phyloP scores from a whole-genome alignment of 805 yeast species.

The Candida loeiensis region DNA sequence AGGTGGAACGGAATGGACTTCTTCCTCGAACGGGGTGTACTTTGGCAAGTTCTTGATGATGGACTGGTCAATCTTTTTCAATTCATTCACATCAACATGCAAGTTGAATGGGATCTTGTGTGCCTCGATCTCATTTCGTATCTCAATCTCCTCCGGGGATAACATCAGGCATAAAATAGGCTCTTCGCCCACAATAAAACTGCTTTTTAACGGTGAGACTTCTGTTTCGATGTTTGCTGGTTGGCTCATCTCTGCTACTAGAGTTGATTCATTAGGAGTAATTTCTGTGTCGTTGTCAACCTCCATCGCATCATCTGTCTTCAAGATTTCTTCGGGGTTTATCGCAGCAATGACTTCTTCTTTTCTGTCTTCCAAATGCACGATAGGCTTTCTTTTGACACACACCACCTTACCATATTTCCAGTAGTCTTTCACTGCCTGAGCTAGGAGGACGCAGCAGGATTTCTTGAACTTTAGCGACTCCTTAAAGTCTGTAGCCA shows the following conservation, averaged over 20 bases:
- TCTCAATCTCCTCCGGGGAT: slow-evolving; percentile 5
- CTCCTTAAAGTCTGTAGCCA: slow-evolving; percentile 74
- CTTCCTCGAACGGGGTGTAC: slow-evolving; percentile 46
- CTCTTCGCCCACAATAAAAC: too few species aligned
- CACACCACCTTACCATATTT: slow-evolving; percentile 63
- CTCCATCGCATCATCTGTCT: not conserved
- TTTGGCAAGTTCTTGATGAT: slow-evolving; percentile 47
- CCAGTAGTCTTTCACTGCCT: slow-evolving; percentile 78
- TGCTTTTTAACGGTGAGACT: too few species aligned
- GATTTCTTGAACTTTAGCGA: slow-evolving; percentile 66
- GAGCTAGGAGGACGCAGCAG: slow-evolving; percentile 65
- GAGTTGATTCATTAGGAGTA: not conserved
- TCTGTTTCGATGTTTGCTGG: too few species aligned
- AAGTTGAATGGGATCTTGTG: slow-evolving; percentile 42
- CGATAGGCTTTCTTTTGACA: slow-evolving; percentile 49
- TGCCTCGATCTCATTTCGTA: slow-evolving; percentile 5
- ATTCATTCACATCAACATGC: slow-evolving; percentile 37
- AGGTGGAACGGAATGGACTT: slow-evolving; percentile 8
- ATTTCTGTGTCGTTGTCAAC: not conserved
- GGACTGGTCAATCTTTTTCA: slow-evolving; percentile 45
- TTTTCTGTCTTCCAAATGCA: slow-evolving; percentile 14
- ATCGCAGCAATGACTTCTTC: slow-evolving; percentile 2
- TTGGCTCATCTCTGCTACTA: slow-evolving; percentile 1
- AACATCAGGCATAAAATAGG: not conserved
- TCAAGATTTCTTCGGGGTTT: not conserved